Base-by-base conservation (phyloP, 805 yeast genomes). In the Candida alai region DNA sequence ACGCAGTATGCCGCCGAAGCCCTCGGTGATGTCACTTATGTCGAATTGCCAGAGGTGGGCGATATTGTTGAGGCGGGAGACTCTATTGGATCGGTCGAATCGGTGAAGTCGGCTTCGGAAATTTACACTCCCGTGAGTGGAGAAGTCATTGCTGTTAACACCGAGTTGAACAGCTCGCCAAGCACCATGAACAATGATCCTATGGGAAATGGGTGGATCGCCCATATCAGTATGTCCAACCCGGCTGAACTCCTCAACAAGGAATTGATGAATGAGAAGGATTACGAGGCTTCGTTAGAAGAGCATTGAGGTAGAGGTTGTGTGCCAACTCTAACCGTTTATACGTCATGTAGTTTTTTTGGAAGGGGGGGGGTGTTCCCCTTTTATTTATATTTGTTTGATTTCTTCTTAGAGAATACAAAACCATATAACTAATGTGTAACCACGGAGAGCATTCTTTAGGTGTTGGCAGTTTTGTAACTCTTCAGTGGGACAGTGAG, bases 1-100 rank as follows among this genome's bases (percentile, higher is more conserved):
- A 88, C 98, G 38, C 78, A 76, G 51, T 89, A 93, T 56, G 98
- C 98, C 13, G 82, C 96, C 15, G 96, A 88, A 52, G 95, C 97
- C 6, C 75, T 93, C 41, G 98, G 98, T 28, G 98, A 93, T 62
- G 94, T 95, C 37, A 94, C 97, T 4, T 93, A 73, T 57, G 82
- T 89, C 40, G 98, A 93, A 63, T 71, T 90, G 48, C 95, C 95
- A 30, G 89, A 81, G 47, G 74, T 73, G 24, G 84, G 80, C 25
- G 73, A 70, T 25, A 65, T 54, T 19, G 69, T 81, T 37, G 78
- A 68, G 37, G 70, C 72, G 31, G 94, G 95, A 32, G 97, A 87
- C 43, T 68, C 90, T 10, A 68, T 93, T 54, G 97, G 97, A 5
- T 84, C 95, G 20, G 94, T 93, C 25, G 98, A 93, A 64, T 76